Evolutionary conservation across 257 asterid species (phyloP).

Genomic region (Knoxia roxburghii): DNA sequence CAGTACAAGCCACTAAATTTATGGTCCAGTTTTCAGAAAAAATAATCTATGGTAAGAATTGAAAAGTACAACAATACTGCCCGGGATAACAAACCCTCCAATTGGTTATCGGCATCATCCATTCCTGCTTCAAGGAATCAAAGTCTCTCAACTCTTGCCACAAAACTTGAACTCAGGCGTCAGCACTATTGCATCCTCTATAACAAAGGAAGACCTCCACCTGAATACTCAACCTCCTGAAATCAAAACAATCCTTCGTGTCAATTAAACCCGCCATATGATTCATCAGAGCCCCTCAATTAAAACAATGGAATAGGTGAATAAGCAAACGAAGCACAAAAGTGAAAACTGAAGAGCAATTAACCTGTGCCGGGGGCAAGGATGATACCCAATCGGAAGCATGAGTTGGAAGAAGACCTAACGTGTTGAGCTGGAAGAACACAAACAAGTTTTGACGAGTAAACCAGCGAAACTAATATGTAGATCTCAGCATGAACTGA

Average conservation of each 20-base stretch:
- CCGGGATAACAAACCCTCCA: background rate
- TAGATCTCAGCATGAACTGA: background rate
- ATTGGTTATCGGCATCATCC: background rate
- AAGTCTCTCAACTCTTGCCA: background rate
- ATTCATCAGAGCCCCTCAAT: background rate
- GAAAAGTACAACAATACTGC: background rate
- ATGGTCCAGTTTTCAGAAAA: background rate
- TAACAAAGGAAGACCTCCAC: constrained; percentile 70
- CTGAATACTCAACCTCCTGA: constrained; percentile 94
- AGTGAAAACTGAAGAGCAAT: no score
- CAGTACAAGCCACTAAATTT: background rate
- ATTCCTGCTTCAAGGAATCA: background rate
- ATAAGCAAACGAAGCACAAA: no score
- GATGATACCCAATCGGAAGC: constrained; percentile 98
- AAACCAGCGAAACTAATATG: constrained; percentile 3
- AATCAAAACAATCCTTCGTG: constrained; percentile 2
- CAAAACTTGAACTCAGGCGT: background rate
- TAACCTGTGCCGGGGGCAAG: constrained; percentile 95
- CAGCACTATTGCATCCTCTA: constrained; percentile 19
- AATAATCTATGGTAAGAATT: background rate
- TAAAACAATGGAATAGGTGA: background rate
- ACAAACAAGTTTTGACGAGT: background rate
- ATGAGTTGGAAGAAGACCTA: constrained; percentile 98
- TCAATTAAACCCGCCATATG: background rate
- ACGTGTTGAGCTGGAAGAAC: constrained; percentile 70